These are phyloP conservation scores for Coelastrella sp. DNA, from an alignment of 139 green algal genomes.

Conservation along the genomic window DNA sequence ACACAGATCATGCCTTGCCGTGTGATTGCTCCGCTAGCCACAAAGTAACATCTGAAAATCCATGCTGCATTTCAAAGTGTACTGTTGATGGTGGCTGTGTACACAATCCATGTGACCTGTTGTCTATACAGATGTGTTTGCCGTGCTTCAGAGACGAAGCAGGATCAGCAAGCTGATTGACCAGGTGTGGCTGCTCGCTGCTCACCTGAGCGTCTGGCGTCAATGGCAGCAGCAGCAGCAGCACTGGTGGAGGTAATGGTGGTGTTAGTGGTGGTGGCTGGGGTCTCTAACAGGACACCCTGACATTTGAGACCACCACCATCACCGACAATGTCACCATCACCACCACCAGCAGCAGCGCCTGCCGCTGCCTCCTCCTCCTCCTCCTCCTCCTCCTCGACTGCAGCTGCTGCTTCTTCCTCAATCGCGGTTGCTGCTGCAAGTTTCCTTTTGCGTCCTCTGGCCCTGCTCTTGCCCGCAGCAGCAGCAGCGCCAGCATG, in stretches of 20 bases:
- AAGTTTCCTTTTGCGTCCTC: not conserved
- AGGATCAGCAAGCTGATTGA: too few relatives aligned
- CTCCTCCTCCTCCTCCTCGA: not conserved
- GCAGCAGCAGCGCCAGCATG: not conserved
- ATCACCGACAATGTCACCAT: not conserved
- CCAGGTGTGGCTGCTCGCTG: too few relatives aligned
- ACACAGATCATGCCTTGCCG: too few relatives aligned
- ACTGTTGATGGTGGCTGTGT: too few relatives aligned
- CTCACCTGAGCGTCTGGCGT: not conserved
- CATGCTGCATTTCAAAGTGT: too few relatives aligned
- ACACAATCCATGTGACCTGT: too few relatives aligned
- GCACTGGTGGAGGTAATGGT: not conserved
- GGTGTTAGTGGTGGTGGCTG: too few relatives aligned
- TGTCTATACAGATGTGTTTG: too few relatives aligned
- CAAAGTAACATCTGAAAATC: too few relatives aligned
- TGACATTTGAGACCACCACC: not conserved
- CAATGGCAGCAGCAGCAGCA: slow-evolving; percentile 4
- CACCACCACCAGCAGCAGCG: not conserved
- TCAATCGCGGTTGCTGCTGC: not conserved
- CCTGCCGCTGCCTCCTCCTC: not conserved
- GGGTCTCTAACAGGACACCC: not conserved
- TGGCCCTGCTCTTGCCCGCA: not conserved
- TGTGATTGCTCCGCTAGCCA: too few relatives aligned
- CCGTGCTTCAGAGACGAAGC: too few relatives aligned
- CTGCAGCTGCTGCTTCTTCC: not conserved